These are phyloP conservation scores for Citrullus colocynthis DNA, from an alignment of 306 rosid genomes.

Conservation along the genomic window DNA sequence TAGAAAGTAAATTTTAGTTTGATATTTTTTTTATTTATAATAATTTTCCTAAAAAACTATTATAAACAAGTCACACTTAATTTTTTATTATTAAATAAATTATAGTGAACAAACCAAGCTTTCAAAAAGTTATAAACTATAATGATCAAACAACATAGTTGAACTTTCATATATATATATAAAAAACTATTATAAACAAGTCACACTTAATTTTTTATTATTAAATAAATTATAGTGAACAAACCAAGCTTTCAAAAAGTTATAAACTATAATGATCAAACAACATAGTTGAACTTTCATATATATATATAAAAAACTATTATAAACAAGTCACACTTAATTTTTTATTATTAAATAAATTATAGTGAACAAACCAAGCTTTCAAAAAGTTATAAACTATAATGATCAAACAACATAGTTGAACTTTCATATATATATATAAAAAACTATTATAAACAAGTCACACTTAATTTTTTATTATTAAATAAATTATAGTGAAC, in stretches of 20 bases:
- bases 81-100: not conserved
- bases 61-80: not conserved
- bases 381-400: too few species aligned
- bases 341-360: not conserved
- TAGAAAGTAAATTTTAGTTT: too few species aligned
- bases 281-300: not conserved
- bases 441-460: too few species aligned
- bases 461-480: not conserved
- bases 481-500: not conserved
- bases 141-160: not conserved
- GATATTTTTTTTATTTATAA: too few species aligned
- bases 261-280: not conserved
- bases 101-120: not conserved
- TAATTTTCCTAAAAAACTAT: too few species aligned
- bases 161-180: not conserved
- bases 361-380: not conserved
- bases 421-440: not conserved
- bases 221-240: not conserved
- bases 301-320: not conserved
- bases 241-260: not conserved
- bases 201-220: not conserved
- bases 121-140: too few species aligned
- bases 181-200: too few species aligned
- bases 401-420: not conserved
- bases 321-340: not conserved